phyloP scores from a whole-genome alignment of 176 grass and related monocot genomes.

The Carex myosuroides region DNA sequence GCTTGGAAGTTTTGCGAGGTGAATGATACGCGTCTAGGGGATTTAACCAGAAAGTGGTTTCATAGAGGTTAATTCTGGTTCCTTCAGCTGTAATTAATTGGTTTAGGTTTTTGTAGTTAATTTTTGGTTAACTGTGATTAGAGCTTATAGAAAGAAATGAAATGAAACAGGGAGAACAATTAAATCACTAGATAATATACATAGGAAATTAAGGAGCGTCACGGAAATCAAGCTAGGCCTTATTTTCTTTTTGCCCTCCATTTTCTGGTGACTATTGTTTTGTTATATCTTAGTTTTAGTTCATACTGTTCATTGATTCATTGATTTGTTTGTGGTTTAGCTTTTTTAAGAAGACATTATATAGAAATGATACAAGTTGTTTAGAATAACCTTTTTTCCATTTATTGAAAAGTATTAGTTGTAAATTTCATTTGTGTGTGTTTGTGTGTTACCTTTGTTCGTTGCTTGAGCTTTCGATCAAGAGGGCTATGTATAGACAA shows the following conservation, averaged over 20 bases:
- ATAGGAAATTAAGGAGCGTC: not conserved
- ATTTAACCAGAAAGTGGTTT: conserved; percentile 42
- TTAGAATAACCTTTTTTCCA: not conserved
- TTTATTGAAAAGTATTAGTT: not conserved
- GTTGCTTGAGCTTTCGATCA: not conserved
- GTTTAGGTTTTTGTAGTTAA: conserved; percentile 2
- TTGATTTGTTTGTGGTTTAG: not conserved
- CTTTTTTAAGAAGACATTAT: not conserved
- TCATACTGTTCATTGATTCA: conserved; percentile 4
- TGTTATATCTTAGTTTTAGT: not conserved
- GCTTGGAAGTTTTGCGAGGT: conserved; percentile 44
- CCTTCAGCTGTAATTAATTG: conserved; percentile 3
- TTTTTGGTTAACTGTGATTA: conserved; percentile 5
- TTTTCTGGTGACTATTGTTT: not conserved
- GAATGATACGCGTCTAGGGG: conserved; percentile 25
- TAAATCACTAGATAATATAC: not conserved
- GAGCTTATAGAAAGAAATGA: not conserved
- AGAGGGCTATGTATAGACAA: not conserved
- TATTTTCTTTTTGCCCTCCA: not conserved
- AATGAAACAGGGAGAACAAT: not conserved
- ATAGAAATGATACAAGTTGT: not conserved
- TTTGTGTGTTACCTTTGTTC: not conserved
- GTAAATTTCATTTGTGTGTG: not conserved
- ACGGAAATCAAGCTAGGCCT: not conserved
- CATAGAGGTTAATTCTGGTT: not conserved